These are phyloP conservation scores for Biscutella laevigata DNA, from an alignment of 441 rosid species.

Conservation along the genomic window DNA sequence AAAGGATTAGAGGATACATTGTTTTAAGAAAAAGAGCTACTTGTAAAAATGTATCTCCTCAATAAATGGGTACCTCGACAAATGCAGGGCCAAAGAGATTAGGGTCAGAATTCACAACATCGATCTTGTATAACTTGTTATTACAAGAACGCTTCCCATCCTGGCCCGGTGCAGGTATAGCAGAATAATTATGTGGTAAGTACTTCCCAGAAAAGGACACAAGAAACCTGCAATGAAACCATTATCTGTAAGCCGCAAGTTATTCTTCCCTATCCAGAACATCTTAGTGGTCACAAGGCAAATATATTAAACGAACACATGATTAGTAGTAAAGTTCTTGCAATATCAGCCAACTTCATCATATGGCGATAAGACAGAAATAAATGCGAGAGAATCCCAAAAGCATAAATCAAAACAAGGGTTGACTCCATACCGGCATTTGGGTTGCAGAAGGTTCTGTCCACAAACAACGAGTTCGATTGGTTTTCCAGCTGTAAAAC, in stretches of 20 bases:
- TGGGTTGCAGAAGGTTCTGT: conserved; percentile 62
- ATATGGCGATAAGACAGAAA: not conserved
- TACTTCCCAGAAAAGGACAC: conserved; percentile 88
- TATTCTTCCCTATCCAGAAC: conserved; percentile 2
- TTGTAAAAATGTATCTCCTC: not conserved
- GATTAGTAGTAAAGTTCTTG: conserved; percentile 6
- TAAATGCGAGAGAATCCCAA: not conserved
- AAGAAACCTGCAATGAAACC: conserved; percentile 60
- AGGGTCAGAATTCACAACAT: conserved; percentile 43
- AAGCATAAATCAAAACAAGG: conserved; percentile 8
- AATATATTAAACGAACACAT: not conserved
- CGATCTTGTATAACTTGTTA: conserved; percentile 64
- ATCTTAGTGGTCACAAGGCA: not conserved
- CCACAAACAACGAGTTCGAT: conserved; percentile 85
- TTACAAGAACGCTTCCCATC: conserved; percentile 32
- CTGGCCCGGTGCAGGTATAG: conserved; percentile 33
- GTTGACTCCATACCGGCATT: conserved; percentile 53
- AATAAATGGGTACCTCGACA: conserved; percentile 53
- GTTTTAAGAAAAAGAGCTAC: not conserved
- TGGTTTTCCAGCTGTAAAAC: conserved; percentile 92
- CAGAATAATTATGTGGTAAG: conserved; percentile 46
- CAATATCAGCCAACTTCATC: not conserved
- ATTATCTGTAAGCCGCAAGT: conserved; percentile 19
- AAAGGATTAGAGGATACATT: conserved; percentile 15
- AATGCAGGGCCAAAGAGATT: conserved; percentile 82